Base-by-base conservation (phyloP, 345 rosid species). In the Excoecaria agallocha region DNA sequence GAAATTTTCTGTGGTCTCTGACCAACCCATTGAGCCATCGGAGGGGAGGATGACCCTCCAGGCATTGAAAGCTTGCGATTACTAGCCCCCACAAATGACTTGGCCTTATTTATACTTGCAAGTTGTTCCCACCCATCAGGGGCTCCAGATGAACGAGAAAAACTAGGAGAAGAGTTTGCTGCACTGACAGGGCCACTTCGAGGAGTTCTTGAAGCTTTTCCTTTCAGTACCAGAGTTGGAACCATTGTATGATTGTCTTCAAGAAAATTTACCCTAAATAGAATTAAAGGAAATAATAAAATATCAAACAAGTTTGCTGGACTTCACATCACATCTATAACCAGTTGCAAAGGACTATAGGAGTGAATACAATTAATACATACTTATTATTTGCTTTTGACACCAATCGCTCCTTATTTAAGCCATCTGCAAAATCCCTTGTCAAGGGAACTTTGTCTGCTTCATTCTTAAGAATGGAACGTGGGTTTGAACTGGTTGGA, bases 1-100 rank as follows among this genome's bases (percentile, higher is more conserved):
- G 86, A 79, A n/a, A 77, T 85, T 63, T 88, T 88, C 41, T 85
- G 87, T 38, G 84, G 85, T 60, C 89, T 88, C 63, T 88, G 89
- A 70, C 88, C 87, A 73, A 59, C 85, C 89, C 91, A 88, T 59
- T 88, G 85, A 71, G 89, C 81, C 83, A 85, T 79, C 24, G 88
- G 81, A 20, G 86, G 83, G 49, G 89, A 81, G 22, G 91, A 78
- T 45, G 89, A 85, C 38, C 84, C 88, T 38, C 84, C 62, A 20
- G 88, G 77, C 64, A 82, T 19, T n/a, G 87, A 72, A 54, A 84
- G 86, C 74, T 86, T 84, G 46, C 86, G 85, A 75, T 79, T 86
- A 76, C 75, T 82, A 59, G 80, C 49, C 66, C 74, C 86, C 49
- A 77, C 80, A 70, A 77, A 67, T 51, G 81, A 63, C 41, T 78